Conservation (phyloP, 208 protist species). For the Herpetomonas tarakana region DNA sequence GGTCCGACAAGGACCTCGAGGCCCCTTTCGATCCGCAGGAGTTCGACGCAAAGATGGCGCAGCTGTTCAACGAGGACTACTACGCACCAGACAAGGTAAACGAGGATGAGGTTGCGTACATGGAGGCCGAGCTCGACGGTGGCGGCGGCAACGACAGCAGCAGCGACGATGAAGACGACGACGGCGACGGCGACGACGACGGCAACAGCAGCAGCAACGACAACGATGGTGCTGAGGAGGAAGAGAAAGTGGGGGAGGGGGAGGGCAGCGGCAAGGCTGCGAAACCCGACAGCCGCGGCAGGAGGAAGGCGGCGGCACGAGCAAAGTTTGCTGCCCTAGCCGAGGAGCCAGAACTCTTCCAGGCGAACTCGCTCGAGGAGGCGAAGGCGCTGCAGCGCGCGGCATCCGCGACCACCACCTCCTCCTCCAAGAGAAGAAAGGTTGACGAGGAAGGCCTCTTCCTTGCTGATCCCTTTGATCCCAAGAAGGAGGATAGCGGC, state of each 20-base stretch:
- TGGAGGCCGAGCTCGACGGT: constrained; percentile 75
- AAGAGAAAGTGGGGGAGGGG: no score
- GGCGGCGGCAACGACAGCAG: constrained; percentile 21
- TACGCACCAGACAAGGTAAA: constrained; percentile 85
- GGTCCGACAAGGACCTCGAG: constrained; percentile 80
- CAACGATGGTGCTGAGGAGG: constrained; percentile 17
- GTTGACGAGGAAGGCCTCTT: neutral
- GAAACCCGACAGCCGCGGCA: constrained; percentile 1
- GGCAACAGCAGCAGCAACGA: constrained; percentile 10
- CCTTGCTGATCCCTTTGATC: neutral
- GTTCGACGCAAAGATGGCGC: constrained; percentile 86
- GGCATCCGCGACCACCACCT: constrained; percentile 1
- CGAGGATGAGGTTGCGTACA: constrained; percentile 81
- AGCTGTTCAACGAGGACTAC: constrained; percentile 86
- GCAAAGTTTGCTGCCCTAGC: constrained; percentile 8
- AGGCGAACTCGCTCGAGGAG: constrained; percentile 54
- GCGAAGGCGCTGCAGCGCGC: constrained; percentile 20
- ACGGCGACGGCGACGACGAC: constrained; percentile 8
- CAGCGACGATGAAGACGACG: constrained; percentile 13
- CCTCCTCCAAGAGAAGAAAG: neutral
- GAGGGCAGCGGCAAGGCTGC: constrained; percentile 6
- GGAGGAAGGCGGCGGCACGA: neutral
- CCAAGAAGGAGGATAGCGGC: neutral
- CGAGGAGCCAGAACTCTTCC: constrained; percentile 44
- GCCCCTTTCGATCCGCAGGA: constrained; percentile 82